These are phyloP conservation scores for Epichloe uncinata DNA, from an alignment of 2,329 filamentous ascomycete species.

Conservation along the genomic window DNA sequence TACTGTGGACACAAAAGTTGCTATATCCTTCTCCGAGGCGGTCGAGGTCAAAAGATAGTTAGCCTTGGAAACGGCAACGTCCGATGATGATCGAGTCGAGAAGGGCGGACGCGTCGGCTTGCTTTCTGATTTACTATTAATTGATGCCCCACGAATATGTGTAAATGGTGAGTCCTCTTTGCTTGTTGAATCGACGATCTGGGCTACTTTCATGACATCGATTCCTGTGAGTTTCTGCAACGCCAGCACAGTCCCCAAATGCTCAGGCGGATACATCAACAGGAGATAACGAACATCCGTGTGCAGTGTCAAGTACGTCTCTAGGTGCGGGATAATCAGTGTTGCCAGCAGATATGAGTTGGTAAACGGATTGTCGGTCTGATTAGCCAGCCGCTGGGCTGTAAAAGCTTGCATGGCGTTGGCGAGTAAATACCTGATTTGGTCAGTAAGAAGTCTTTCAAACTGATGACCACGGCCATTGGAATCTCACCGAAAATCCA, in stretches of 20 bases:
- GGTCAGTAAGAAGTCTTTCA: not conserved
- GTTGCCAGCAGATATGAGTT: slow-evolving; percentile 42
- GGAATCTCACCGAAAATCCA: slow-evolving; percentile 43
- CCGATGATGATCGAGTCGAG: slow-evolving; percentile 14
- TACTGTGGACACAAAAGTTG: slow-evolving; percentile 39
- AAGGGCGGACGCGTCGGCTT: slow-evolving; percentile 11
- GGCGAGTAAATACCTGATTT: slow-evolving; percentile 41
- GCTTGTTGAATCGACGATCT: slow-evolving; percentile 35
- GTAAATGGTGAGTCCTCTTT: slow-evolving; percentile 24
- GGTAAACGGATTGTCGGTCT: slow-evolving; percentile 40
- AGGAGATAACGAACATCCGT: slow-evolving; percentile 41
- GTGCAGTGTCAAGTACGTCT: slow-evolving; percentile 43
- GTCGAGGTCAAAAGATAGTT: slow-evolving; percentile 44
- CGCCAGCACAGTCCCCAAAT: slow-evolving; percentile 42
- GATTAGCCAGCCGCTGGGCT: slow-evolving; percentile 34
- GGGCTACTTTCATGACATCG: slow-evolving; percentile 44
- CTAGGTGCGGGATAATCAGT: slow-evolving; percentile 45
- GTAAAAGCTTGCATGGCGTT: slow-evolving; percentile 47
- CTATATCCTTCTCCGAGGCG: slow-evolving; percentile 40
- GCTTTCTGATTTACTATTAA: slow-evolving; percentile 13
- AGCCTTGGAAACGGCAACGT: slow-evolving; percentile 32
- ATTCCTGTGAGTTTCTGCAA: slow-evolving; percentile 43
- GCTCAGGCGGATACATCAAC: slow-evolving; percentile 43
- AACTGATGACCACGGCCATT: not conserved
- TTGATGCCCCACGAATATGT: slow-evolving; percentile 23